Percentiles rank a stretch among this genome's conserved stretches.
Evolutionary conservation across 176 grass and related monocot species (phyloP).

Genomic region (Avena insularis): DNA sequence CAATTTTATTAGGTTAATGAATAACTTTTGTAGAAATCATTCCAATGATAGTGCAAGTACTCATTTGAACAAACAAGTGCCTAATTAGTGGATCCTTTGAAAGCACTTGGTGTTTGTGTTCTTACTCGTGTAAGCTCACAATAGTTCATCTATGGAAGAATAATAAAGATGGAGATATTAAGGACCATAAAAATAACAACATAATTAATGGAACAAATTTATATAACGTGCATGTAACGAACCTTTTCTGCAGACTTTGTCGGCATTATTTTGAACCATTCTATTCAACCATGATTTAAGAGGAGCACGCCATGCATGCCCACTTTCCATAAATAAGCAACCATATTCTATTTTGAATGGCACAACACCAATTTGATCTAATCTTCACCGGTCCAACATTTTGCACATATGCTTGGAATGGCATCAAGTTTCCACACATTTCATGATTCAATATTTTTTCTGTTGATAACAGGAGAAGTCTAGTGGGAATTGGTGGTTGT

Average conservation of each 20-base stretch:
- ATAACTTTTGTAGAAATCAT: too few relatives aligned
- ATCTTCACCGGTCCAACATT: background rate
- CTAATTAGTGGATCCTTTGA: background rate
- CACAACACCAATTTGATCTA: background rate
- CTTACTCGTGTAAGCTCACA: background rate
- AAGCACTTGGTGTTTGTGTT: background rate
- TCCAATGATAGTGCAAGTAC: too few relatives aligned
- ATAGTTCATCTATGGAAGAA: background rate
- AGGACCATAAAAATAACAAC: background rate
- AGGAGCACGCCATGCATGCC: background rate
- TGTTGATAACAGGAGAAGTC: background rate
- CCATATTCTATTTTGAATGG: background rate
- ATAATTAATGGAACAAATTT: background rate
- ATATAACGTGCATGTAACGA: background rate
- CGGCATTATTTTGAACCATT: background rate
- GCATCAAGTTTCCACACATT: background rate
- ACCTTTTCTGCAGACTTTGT: background rate
- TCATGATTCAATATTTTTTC: background rate
- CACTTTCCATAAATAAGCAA: background rate
- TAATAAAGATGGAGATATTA: background rate
- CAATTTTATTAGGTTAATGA: too few relatives aligned
- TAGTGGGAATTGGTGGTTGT: background rate
- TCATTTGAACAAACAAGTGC: background rate
- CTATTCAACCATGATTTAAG: background rate
- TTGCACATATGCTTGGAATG: background rate